Base-by-base conservation (phyloP, 441 rosid genomes). In the Dalechampia spathulata region DNA sequence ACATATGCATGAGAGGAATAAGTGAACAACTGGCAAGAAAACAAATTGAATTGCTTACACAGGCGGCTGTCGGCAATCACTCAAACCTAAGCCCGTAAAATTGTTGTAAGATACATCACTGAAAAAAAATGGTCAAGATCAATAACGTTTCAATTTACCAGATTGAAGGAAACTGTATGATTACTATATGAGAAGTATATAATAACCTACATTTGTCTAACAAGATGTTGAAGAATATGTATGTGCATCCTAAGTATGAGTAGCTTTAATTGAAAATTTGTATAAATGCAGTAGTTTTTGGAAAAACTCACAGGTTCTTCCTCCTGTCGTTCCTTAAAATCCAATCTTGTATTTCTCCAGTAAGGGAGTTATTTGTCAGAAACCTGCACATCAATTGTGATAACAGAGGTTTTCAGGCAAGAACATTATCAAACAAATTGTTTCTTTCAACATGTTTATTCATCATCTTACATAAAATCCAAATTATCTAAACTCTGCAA, bases 91-190 rank as follows among this genome's bases (percentile, higher is more conserved):
- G 38, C 62, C 65, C 0, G 81, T 78, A 67, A 93, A 93, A 62
- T 83, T 81, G 82, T 93, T 89, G 74, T 83, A 82, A 52, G 99
- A 93, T 52, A 89, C 64, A 72, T 93, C 99, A 11, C 99, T 93
- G 86, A 54, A 68, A 54, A 13, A 46, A 26, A 20, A 44, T 46
- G 3, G 23, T 56, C 40, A 61, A 30, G 14, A 11, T 23, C 20
- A 63, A 43, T 32, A 16, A 52, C 44, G 34, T 44, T 1, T 19
- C 27, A 21, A 49, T 49, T 27, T 28, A 49, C 6, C 4, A 49
- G 6, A 9, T 14, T 14, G 6, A 12, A 30, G 13, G 16, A 27
- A 50, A 50, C 15, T 7, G 4, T 19, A 28, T 9, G 1, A 3
- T 8, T 8, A 23, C 3, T 7, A 27, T 3, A 41, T 13, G 13